Evolutionary conservation across 169 alveolate genomes (phyloP).

Genomic region (Plasmodium falciparum): DNA sequence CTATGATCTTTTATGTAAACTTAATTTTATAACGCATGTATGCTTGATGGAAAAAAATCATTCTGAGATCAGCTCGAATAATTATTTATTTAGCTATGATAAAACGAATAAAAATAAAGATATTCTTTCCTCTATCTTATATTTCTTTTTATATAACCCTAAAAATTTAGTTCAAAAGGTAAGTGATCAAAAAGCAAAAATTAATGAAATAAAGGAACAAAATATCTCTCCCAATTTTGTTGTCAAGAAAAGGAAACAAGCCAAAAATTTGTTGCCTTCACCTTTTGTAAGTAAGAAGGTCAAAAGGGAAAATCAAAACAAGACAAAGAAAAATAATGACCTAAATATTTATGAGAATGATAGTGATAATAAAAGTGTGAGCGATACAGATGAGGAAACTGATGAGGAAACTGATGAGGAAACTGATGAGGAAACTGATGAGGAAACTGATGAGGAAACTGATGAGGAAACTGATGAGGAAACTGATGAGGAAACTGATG

Average conservation of each 20-base stretch:
- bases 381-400: slow-evolving; percentile 18
- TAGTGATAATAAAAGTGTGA: slow-evolving; percentile 1
- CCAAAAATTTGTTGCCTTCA: neutral
- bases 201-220: neutral
- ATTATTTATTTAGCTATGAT: slow-evolving; percentile 38
- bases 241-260: slow-evolving; percentile 1
- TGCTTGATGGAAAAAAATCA: slow-evolving; percentile 62
- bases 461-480: neutral
- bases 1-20: slow-evolving; percentile 29
- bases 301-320: neutral
- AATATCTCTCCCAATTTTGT: neutral
- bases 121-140: slow-evolving; percentile 47
- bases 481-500: neutral
- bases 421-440: neutral
- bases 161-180: slow-evolving; percentile 1
- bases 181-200: slow-evolving; percentile 4
- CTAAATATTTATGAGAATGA: slow-evolving; percentile 50
- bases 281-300: neutral
- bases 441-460: neutral
- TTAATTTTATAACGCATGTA: slow-evolving; percentile 49
- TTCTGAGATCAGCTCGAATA: slow-evolving; percentile 25
- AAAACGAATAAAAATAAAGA: slow-evolving; percentile 27
- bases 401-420: neutral
- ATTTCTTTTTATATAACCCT: slow-evolving; percentile 37
- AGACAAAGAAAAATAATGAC: neutral